These are phyloP conservation scores for Myxozyma udenii DNA, from an alignment of 805 yeast genomes.

Conservation along the genomic window DNA sequence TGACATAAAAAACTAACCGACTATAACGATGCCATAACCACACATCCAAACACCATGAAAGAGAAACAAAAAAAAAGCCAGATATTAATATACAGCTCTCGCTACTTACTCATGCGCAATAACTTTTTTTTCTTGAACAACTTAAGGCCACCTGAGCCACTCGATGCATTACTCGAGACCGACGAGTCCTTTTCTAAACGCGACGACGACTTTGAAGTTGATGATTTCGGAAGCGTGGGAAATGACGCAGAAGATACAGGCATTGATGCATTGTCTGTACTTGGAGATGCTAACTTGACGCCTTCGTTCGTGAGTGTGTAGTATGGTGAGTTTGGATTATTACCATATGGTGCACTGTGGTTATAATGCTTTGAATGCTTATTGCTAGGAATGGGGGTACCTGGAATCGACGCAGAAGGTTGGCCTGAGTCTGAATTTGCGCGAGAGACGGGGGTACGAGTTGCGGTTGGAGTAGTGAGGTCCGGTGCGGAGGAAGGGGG, in stretches of 20 bases:
- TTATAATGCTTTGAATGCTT: background rate
- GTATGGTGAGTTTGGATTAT: conserved; percentile 13
- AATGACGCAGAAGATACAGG: too few relatives aligned
- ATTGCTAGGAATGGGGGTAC: background rate
- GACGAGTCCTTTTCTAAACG: background rate
- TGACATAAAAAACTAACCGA: too few relatives aligned
- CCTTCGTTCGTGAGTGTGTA: conserved; percentile 23
- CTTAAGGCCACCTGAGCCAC: too few relatives aligned
- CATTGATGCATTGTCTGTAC: conserved; percentile 1
- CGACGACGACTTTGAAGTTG: background rate
- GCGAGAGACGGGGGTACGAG: conserved; percentile 1
- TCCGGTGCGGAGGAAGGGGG: background rate
- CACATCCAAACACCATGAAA: too few relatives aligned
- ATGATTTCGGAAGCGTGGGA: background rate
- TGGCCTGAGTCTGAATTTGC: conserved; percentile 5
- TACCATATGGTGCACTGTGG: conserved; percentile 13
- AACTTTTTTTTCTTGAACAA: too few relatives aligned
- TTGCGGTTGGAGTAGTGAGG: background rate
- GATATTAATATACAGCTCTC: too few relatives aligned
- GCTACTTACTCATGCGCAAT: too few relatives aligned
- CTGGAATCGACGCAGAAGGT: background rate
- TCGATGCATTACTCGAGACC: background rate
- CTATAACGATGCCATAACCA: too few relatives aligned
- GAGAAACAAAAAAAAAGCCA: too few relatives aligned
- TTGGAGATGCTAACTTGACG: conserved; percentile 16